Evolutionary conservation across 441 rosid species (phyloP).

Genomic region (Adansonia grandidieri): DNA sequence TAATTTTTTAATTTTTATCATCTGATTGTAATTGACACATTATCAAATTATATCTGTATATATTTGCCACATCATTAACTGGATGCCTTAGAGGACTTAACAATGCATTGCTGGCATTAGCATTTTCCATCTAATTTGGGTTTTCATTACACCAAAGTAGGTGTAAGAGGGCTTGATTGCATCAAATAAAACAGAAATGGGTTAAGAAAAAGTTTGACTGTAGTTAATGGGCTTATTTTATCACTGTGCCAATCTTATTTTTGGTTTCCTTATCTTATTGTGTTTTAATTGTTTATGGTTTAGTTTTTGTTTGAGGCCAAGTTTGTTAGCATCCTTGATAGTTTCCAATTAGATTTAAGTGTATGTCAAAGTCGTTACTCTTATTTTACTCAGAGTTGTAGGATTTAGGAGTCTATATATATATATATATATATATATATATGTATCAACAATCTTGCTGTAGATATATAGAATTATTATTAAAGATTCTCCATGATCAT

Average conservation of each 20-base stretch:
- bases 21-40: not conserved
- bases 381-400: no score
- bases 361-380: not conserved
- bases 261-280: not conserved
- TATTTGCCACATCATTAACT: not conserved
- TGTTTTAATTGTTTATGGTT: not conserved
- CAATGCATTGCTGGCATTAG: not conserved
- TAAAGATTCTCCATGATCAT: not conserved
- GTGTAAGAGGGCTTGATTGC: not conserved
- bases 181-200: not conserved
- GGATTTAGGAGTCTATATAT: not conserved
- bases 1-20: no score
- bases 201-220: not conserved
- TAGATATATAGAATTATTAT: conserved; percentile 2
- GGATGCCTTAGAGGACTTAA: not conserved
- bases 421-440: no score
- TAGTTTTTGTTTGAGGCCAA: not conserved
- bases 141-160: not conserved
- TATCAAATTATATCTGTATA: not conserved
- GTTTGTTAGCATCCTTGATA: not conserved
- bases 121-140: conserved; percentile 7
- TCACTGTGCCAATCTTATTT: not conserved
- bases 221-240: not conserved
- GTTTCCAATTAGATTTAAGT: not conserved
- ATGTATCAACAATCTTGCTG: conserved; percentile 4